A percentile compares a stretch with the other conserved stretches of the same genome.
Evolutionary conservation across 768 basidiomycete genomes (phyloP).

Genomic region (Leccinum olivaceopallidum): DNA sequence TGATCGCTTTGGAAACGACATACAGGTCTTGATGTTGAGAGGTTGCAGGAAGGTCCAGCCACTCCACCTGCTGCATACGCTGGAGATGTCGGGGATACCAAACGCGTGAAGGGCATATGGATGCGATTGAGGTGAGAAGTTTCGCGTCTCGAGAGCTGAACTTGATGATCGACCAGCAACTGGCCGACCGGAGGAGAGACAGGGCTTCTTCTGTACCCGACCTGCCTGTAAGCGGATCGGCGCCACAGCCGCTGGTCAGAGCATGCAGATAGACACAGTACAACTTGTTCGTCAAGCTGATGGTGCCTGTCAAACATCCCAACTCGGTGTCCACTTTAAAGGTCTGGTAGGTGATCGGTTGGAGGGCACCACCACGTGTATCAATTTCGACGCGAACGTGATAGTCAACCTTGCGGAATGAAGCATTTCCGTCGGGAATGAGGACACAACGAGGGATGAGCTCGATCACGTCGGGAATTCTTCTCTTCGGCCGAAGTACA

Average conservation of each 20-base stretch:
- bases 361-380: no score
- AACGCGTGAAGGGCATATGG: constrained; percentile 32
- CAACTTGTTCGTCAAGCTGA: no score
- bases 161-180: constrained; percentile 40
- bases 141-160: constrained; percentile 21
- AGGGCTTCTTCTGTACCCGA: not conserved
- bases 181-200: constrained; percentile 31
- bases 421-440: no score
- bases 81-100: constrained; percentile 15
- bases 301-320: no score
- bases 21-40: constrained; percentile 34
- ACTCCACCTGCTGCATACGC: constrained; percentile 34
- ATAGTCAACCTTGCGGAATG: no score
- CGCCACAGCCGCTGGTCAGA: not conserved
- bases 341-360: no score
- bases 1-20: constrained; percentile 26
- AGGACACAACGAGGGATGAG: no score
- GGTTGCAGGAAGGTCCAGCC: constrained; percentile 26
- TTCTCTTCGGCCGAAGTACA: no score
- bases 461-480: no score
- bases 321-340: no score
- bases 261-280: no score
- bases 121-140: constrained; percentile 30
- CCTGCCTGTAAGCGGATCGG: not conserved
- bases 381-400: no score